Base-by-base conservation (phyloP, 257 asterid genomes). In the Nicotiana attenuata region DNA sequence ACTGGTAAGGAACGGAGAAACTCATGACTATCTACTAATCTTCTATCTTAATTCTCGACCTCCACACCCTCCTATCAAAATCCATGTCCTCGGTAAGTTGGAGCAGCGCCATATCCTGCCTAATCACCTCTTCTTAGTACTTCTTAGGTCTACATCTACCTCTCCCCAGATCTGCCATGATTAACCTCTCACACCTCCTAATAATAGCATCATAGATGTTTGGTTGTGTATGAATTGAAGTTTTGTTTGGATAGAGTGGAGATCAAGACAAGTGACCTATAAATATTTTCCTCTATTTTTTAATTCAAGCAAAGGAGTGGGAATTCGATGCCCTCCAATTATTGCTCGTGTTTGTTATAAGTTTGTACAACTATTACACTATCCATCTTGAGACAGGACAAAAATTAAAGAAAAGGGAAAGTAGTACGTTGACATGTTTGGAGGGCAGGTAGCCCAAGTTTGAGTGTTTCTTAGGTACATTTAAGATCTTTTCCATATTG, bases 371-470 rank as follows among this genome's bases (percentile, higher is more conserved):
- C 63, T 56, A 56, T 56, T 7, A 56, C 24, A 56, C 20, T 6
- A 17, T 56, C 63, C 22, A 56, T 7, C 11, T 56, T 6, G 22
- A 56, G 63, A 56, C 24, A 17, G 3, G 63, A 1, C 0, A 0
- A 56, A 56, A 19, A 5, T 5, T 14, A 14, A 5, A 15, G 3
- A 55, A 55, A 16, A 16, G 61, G 61, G 84, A 77, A 61, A 81
- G 85, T 67, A 84, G 5, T 1, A 53, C 17, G n/a, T 91, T 89
- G 92, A 79, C 86, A 78, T 89, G 93, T 87, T 85, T 85, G 92
- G 92, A 86, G 86, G 89, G 91, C 86, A 82, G 90, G 91, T 80
- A 83, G 81, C 81, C 78, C 81, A 83, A 87, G 86, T 14, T 80
- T 53, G 19, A 53, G 59, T 16, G n/a, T 14, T 53, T 53, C 59